Evolutionary conservation across 352 stramenopile genomes (phyloP).

Genomic region (Phytophthora fragariae): DNA sequence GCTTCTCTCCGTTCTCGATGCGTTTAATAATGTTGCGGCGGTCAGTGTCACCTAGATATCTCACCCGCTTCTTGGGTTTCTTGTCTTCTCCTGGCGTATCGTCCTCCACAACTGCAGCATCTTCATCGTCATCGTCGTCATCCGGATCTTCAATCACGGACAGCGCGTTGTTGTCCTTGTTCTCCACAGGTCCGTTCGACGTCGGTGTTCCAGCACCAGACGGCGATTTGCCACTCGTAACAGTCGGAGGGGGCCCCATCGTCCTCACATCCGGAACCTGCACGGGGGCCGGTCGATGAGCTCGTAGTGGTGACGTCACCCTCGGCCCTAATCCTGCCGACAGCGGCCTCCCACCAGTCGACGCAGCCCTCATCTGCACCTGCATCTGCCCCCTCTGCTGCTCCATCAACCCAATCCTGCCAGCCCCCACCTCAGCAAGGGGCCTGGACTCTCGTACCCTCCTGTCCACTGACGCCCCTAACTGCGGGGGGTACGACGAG

Average conservation of each 20-base stretch:
- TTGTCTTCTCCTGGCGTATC: not conserved
- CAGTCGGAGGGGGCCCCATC: not conserved
- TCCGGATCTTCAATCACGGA: conserved; percentile 21
- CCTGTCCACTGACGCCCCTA: not conserved
- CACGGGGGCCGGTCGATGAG: not conserved
- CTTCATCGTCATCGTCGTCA: too few species aligned
- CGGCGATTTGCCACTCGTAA: not conserved
- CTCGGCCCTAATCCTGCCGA: too few species aligned
- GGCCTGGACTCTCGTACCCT: not conserved
- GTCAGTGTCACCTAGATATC: conserved; percentile 67
- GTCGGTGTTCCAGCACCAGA: not conserved
- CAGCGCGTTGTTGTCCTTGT: not conserved
- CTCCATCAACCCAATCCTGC: too few species aligned
- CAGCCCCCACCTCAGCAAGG: not conserved
- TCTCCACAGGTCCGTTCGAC: not conserved
- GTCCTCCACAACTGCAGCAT: conserved; percentile 2
- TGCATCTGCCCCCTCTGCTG: too few species aligned
- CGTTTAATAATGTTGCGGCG: conserved; percentile 73
- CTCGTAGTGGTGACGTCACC: not conserved
- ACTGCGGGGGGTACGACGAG: not conserved
- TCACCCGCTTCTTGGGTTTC: conserved; percentile 51
- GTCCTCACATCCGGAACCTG: not conserved
- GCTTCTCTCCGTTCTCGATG: conserved; percentile 73
- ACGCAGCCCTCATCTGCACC: too few species aligned
- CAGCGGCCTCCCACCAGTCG: too few species aligned